These are phyloP conservation scores for Taiozyma onychis DNA, from an alignment of 1,139 yeast genomes.

Conservation along the genomic window DNA sequence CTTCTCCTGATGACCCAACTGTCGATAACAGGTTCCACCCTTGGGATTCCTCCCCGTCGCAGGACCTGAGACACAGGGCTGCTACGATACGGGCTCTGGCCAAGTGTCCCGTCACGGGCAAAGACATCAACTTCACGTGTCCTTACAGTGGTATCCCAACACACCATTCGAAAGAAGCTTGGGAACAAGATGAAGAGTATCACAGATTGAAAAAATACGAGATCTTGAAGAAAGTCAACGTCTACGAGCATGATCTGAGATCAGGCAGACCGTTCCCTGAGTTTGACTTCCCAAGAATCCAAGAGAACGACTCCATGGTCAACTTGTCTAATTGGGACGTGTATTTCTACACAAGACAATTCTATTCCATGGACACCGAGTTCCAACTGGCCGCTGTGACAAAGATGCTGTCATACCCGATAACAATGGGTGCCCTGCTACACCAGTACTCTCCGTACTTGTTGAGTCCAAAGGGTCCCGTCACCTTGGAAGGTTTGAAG, in stretches of 20 bases:
- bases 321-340: conserved; percentile 90
- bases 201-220: conserved; percentile 66
- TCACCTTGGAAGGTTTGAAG: conserved; percentile 87
- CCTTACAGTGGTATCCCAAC: conserved; percentile 96
- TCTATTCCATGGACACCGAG: conserved; percentile 94
- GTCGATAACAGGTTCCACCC: conserved; percentile 64
- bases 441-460: conserved; percentile 85
- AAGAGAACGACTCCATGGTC: conserved; percentile 69
- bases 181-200: conserved; percentile 75
- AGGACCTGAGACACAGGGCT: conserved; percentile 85
- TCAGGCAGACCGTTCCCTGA: conserved; percentile 94
- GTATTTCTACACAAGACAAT: conserved; percentile 86
- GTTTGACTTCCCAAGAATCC: conserved; percentile 84
- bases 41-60: conserved; percentile 92
- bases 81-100: conserved; percentile 86
- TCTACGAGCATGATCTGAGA: conserved; percentile 91
- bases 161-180: conserved; percentile 84
- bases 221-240: conserved; percentile 75
- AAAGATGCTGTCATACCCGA: conserved; percentile 87
- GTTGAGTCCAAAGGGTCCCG: conserved; percentile 77
- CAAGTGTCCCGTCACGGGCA: conserved; percentile 82
- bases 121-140: conserved; percentile 79
- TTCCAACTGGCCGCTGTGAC: conserved; percentile 94
- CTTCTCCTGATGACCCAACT: conserved; percentile 58
- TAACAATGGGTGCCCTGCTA: conserved; percentile 78